Percentiles rank a stretch among this genome's conserved stretches.
Conservation (phyloP, 164 flowering plant genomes). For the Houttuynia cordata region DNA sequence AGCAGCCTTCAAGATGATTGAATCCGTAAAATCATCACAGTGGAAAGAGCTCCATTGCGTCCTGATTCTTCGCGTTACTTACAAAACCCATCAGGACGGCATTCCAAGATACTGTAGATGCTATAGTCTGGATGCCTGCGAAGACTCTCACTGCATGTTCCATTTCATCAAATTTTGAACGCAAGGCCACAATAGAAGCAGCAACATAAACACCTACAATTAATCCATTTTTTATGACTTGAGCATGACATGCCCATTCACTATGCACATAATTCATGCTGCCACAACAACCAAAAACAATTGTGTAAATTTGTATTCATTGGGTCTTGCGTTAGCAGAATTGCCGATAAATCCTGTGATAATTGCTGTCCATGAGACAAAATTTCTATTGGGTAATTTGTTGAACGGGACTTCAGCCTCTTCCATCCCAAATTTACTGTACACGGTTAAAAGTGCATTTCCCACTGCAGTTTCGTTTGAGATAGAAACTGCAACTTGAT, state of each 20-base stretch:
- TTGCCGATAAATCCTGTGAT: constrained; percentile 15
- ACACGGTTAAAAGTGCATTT: constrained; percentile 18
- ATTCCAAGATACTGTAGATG: constrained; percentile 22
- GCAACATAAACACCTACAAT: constrained; percentile 11
- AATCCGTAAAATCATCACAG: constrained; percentile 16
- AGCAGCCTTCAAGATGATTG: constrained; percentile 16
- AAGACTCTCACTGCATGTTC: constrained; percentile 11
- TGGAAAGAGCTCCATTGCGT: constrained; percentile 14
- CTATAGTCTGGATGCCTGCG: constrained; percentile 4
- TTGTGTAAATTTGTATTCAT: constrained; percentile 11
- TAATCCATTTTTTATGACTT: constrained; percentile 11
- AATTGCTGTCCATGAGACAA: constrained; percentile 22
- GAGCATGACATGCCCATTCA: constrained; percentile 16
- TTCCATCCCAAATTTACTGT: constrained; percentile 15
- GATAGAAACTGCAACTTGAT: constrained; percentile 12
- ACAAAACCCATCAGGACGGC: constrained; percentile 16
- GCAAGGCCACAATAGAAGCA: constrained; percentile 20
- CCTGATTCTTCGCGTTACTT: constrained; percentile 7
- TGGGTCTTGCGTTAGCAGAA: constrained; percentile 12
- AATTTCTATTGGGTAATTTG: constrained; percentile 8
- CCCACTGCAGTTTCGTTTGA: constrained; percentile 9
- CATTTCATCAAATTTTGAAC: constrained; percentile 11
- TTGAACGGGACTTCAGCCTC: constrained; percentile 12
- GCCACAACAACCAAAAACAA: constrained; percentile 12
- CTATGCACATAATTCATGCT: constrained; percentile 1